Evolutionary conservation across 352 stramenopile genomes (phyloP).

Genomic region (Pythium dissimile): DNA sequence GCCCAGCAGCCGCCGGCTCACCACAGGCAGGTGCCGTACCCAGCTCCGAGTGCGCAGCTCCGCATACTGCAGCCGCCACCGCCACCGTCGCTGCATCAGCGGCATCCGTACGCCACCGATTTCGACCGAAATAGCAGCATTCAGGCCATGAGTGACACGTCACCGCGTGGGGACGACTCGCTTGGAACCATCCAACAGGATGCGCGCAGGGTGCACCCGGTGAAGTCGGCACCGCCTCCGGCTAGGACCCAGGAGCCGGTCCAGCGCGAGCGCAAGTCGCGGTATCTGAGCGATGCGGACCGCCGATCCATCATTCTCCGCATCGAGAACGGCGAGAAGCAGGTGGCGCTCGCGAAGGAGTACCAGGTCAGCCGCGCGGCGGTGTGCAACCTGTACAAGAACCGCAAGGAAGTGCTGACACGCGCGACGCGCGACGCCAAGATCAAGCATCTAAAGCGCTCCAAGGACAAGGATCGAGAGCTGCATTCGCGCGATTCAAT

Average conservation of each 20-base stretch:
- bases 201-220: background rate
- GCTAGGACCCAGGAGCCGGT: background rate
- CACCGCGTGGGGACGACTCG: background rate
- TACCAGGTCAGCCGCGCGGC: slow-evolving; percentile 29
- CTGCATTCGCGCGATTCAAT: background rate
- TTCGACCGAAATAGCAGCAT: background rate
- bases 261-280: slow-evolving; percentile 38
- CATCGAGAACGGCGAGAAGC: slow-evolving; percentile 28
- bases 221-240: background rate
- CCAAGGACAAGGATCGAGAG: background rate
- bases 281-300: slow-evolving; percentile 42
- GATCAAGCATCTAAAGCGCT: slow-evolving; percentile 8
- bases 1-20: background rate
- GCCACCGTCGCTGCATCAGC: background rate
- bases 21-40: background rate
- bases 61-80: background rate
- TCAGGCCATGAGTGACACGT: background rate
- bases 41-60: background rate
- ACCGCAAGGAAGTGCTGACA: slow-evolving; percentile 22
- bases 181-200: background rate
- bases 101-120: too few relatives aligned
- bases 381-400: slow-evolving; percentile 35
- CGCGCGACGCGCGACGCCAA: slow-evolving; percentile 12
- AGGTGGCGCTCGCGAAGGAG: slow-evolving; percentile 28
- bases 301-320: slow-evolving; percentile 27